These are phyloP conservation scores for Aspergillus bridgeri DNA, from an alignment of 495 filamentous ascomycete species.

Conservation along the genomic window DNA sequence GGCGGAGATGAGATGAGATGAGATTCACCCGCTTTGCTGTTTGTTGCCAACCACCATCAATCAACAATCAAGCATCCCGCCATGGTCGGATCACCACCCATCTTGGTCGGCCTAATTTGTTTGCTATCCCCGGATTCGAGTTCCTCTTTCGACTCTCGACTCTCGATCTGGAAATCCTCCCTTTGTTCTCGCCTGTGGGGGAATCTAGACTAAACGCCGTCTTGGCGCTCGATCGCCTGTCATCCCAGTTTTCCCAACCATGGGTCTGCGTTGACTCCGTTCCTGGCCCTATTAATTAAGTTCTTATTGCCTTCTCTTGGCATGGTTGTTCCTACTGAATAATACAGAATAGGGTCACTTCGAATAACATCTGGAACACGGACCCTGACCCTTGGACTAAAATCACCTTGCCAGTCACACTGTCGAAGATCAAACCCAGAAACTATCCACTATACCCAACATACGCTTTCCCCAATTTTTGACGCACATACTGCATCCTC, in stretches of 20 bases:
- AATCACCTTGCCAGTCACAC: background rate
- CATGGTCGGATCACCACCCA: too few relatives aligned
- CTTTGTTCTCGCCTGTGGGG: background rate
- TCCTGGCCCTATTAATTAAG: background rate
- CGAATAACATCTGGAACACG: too few relatives aligned
- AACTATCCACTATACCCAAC: background rate
- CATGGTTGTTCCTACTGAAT: background rate
- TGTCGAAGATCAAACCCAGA: background rate
- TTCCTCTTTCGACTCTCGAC: too few relatives aligned
- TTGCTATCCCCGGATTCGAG: too few relatives aligned
- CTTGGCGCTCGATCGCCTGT: background rate
- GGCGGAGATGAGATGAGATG: background rate
- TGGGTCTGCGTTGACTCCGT: background rate
- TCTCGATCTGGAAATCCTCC: background rate
- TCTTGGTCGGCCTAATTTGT: background rate
- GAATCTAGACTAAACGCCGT: background rate
- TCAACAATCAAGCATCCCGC: too few relatives aligned
- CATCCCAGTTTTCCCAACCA: background rate
- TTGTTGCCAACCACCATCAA: background rate
- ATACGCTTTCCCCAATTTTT: background rate
- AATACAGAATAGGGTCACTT: too few relatives aligned
- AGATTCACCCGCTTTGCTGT: constrained; percentile 1
- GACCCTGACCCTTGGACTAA: too few relatives aligned
- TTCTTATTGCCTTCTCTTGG: background rate
- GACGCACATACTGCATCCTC: background rate